A percentile compares a stretch with the other conserved stretches of the same genome.
These are phyloP conservation scores for Calcarisporium arbuscula DNA, from an alignment of 2,329 filamentous ascomycete genomes.

Conservation along the genomic window DNA sequence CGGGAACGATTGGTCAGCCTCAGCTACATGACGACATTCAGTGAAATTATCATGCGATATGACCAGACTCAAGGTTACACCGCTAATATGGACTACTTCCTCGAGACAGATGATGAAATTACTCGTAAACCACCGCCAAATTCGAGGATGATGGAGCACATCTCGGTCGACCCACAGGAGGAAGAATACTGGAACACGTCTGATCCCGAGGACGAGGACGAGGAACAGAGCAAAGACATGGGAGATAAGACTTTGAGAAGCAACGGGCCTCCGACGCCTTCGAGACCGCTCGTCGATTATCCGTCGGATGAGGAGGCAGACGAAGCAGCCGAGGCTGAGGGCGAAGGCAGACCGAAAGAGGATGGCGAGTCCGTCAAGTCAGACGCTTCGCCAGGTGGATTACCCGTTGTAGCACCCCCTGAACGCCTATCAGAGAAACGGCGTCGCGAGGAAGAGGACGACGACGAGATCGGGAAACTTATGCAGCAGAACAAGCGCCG, in stretches of 20 bases:
- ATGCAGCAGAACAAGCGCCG: conserved; percentile 57
- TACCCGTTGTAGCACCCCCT: conserved; percentile 47
- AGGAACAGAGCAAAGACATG: conserved; percentile 26
- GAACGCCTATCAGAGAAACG: conserved; percentile 85
- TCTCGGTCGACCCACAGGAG: conserved; percentile 67
- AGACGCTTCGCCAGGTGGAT: conserved; percentile 7
- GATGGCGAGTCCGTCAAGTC: conserved; percentile 25
- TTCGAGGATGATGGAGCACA: conserved; percentile 65
- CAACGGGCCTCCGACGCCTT: conserved; percentile 57
- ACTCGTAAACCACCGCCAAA: conserved; percentile 35
- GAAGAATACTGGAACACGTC: conserved; percentile 92
- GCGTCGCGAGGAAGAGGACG: conserved; percentile 80
- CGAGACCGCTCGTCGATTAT: conserved; percentile 83
- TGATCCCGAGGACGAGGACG: conserved; percentile 75
- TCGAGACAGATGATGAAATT: conserved; percentile 61
- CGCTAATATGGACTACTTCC: conserved; percentile 61
- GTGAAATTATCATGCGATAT: conserved; percentile 66
- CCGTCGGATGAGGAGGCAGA: conserved; percentile 78
- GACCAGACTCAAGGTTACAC: conserved; percentile 70
- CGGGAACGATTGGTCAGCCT: conserved; percentile 70
- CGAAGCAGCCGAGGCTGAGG: conserved; percentile 51
- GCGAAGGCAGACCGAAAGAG: conserved; percentile 19
- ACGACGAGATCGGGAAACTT: conserved; percentile 84
- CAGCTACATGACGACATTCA: conserved; percentile 81
- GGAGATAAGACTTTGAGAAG: conserved; percentile 30